phyloP scores from a whole-genome alignment of 1,139 yeast species.

The Saccharomyces uvarum region DNA sequence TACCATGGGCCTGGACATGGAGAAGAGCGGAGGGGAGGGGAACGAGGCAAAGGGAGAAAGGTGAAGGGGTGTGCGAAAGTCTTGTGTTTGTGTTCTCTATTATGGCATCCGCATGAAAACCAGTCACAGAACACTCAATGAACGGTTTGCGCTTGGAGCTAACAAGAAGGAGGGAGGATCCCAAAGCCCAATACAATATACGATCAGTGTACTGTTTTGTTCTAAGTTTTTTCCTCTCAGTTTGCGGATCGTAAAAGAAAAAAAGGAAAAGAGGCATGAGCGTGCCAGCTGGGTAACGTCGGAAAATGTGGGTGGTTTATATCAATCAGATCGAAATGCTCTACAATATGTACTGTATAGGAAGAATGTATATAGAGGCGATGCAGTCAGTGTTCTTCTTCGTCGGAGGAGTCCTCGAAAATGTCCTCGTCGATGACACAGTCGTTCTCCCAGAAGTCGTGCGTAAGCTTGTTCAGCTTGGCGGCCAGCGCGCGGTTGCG shows the following conservation, averaged over 20 bases:
- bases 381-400: not conserved
- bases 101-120: not conserved
- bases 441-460: not conserved
- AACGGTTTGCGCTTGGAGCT: not conserved
- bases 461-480: not conserved
- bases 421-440: not conserved
- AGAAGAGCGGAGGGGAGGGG: not conserved
- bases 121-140: constrained; percentile 1
- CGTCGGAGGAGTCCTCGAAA: not conserved
- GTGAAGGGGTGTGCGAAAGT: not conserved
- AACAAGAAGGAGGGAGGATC: not conserved
- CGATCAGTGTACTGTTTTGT: not conserved
- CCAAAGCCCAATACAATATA: not conserved
- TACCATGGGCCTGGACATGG: not conserved
- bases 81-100: not conserved
- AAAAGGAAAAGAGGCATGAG: not conserved
- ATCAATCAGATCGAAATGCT: not conserved
- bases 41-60: not conserved
- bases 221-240: not conserved
- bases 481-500: not conserved
- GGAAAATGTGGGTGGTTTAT: not conserved
- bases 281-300: not conserved
- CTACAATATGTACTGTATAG: not conserved
- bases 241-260: not conserved
- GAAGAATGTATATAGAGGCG: not conserved